Conservation (phyloP, 352 stramenopile genomes). For the Globisporangium sylvaticum region DNA sequence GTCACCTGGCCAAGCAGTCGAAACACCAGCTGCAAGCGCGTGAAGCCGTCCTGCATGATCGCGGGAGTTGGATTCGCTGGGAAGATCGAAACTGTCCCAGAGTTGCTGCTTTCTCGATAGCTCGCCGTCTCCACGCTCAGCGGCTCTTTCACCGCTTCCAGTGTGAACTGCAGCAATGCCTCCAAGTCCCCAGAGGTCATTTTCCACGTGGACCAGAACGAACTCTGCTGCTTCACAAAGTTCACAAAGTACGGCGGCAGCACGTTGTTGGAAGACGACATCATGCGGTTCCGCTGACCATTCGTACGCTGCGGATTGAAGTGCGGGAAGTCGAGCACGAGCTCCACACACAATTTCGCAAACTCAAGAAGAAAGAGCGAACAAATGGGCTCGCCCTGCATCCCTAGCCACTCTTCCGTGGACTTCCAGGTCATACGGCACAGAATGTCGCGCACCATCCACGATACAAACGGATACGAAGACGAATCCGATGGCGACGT, state of each 20-base stretch:
- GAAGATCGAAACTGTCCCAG: conserved; percentile 24
- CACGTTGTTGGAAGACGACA: conserved; percentile 55
- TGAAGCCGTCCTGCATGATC: conserved; percentile 78
- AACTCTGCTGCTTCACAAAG: conserved; percentile 77
- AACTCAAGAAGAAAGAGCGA: conserved; percentile 73
- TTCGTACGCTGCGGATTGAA: conserved; percentile 41
- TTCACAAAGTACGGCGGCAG: conserved; percentile 84
- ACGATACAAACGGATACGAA: conserved; percentile 81
- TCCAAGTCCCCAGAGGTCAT: conserved; percentile 56
- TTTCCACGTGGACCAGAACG: conserved; percentile 74
- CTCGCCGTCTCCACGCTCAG: conserved; percentile 19
- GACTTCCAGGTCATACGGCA: conserved; percentile 78
- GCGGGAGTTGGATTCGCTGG: conserved; percentile 37
- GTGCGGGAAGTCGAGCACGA: conserved; percentile 74
- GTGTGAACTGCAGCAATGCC: conserved; percentile 45
- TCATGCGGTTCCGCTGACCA: conserved; percentile 26
- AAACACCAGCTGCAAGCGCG: conserved; percentile 61
- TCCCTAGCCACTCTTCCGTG: conserved; percentile 61
- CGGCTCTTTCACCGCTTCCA: conserved; percentile 59
- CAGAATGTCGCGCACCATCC: conserved; percentile 77
- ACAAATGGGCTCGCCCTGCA: conserved; percentile 49
- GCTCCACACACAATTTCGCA: conserved; percentile 68
- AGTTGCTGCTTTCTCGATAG: neutral
- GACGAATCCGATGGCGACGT: conserved; percentile 34
- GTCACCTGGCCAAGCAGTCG: conserved; percentile 63